Percentiles rank a stretch among this genome's conserved stretches.
These are phyloP conservation scores for Shiraia sp. DNA, from an alignment of 2,329 filamentous ascomycete species.

Conservation along the genomic window DNA sequence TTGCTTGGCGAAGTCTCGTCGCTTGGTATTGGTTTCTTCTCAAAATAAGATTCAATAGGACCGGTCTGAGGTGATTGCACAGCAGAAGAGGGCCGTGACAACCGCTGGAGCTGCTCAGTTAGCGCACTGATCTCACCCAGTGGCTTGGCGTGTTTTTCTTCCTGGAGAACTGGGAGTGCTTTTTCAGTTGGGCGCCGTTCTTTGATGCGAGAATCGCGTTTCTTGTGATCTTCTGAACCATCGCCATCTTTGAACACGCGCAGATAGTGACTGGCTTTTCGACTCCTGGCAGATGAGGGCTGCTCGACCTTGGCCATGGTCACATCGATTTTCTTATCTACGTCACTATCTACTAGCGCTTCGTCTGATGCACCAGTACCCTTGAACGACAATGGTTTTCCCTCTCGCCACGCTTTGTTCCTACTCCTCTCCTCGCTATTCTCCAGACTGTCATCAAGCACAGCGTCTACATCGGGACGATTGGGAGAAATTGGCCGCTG, in stretches of 20 bases:
- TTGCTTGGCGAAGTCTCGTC: slow-evolving; percentile 7
- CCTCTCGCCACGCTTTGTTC: slow-evolving; percentile 55
- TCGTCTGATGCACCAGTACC: slow-evolving; percentile 44
- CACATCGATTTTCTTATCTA: slow-evolving; percentile 67
- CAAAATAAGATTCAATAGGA: slow-evolving; percentile 34
- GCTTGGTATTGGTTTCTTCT: slow-evolving; percentile 16
- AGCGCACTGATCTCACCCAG: slow-evolving; percentile 14
- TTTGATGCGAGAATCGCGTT: slow-evolving; percentile 51
- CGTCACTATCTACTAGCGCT: slow-evolving; percentile 50
- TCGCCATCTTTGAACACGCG: slow-evolving; percentile 68
- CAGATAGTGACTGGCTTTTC: slow-evolving; percentile 68
- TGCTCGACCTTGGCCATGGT: slow-evolving; percentile 62
- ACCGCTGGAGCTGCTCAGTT: slow-evolving; percentile 22
- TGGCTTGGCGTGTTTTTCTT: slow-evolving; percentile 25
- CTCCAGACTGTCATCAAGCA: slow-evolving; percentile 31
- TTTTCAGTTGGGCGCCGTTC: slow-evolving; percentile 41
- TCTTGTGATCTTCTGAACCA: slow-evolving; percentile 56
- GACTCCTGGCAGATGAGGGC: slow-evolving; percentile 59
- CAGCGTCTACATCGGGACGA: slow-evolving; percentile 21
- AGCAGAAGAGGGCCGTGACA: slow-evolving; percentile 28
- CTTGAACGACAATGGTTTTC: slow-evolving; percentile 51
- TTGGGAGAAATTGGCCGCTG: slow-evolving; percentile 37
- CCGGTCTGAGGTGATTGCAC: slow-evolving; percentile 29
- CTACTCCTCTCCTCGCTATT: slow-evolving; percentile 48
- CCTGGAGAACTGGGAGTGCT: slow-evolving; percentile 22